A percentile compares a stretch with the other conserved stretches of the same genome.
These are phyloP conservation scores for Yarrowia bubula DNA, from an alignment of 805 yeast genomes.

Conservation along the genomic window DNA sequence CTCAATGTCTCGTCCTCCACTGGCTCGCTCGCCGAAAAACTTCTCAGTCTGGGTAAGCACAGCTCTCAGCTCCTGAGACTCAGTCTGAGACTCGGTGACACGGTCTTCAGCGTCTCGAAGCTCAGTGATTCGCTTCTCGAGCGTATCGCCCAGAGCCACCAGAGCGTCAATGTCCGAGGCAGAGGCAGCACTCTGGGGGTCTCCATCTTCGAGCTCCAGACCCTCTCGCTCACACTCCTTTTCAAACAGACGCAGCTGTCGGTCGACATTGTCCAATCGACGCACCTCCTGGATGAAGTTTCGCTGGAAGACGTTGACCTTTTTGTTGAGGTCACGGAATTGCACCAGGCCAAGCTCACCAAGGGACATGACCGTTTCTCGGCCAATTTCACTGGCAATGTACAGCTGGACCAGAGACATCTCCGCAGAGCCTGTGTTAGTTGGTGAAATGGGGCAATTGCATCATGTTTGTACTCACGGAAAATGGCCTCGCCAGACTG, in stretches of 20 bases:
- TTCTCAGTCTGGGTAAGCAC: conserved; percentile 50
- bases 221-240: conserved; percentile 38
- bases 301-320: conserved; percentile 82
- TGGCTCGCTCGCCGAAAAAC: conserved; percentile 46
- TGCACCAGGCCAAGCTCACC: conserved; percentile 87
- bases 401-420: conserved; percentile 92
- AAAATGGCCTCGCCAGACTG: conserved; percentile 39
- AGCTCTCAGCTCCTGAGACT: conserved; percentile 67
- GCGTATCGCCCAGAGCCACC: conserved; percentile 56
- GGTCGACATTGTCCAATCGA: conserved; percentile 77
- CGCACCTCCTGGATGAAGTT: conserved; percentile 86
- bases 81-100: conserved; percentile 60
- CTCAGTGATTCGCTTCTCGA: conserved; percentile 73
- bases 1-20: conserved; percentile 26
- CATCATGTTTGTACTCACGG: conserved; percentile 34
- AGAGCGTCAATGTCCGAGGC: conserved; percentile 68
- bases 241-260: conserved; percentile 61
- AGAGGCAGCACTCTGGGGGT: conserved; percentile 42
- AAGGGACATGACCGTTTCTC: conserved; percentile 79
- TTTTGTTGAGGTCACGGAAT: conserved; percentile 81
- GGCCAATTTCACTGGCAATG: conserved; percentile 83
- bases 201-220: conserved; percentile 43
- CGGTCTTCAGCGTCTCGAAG: conserved; percentile 67
- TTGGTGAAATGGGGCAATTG: neutral
- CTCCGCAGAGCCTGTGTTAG: conserved; percentile 75